A percentile compares a stretch with the other conserved stretches of the same genome.
Conservation (phyloP, 2,329 filamentous ascomycete genomes). For the Colletotrichum sp. region DNA sequence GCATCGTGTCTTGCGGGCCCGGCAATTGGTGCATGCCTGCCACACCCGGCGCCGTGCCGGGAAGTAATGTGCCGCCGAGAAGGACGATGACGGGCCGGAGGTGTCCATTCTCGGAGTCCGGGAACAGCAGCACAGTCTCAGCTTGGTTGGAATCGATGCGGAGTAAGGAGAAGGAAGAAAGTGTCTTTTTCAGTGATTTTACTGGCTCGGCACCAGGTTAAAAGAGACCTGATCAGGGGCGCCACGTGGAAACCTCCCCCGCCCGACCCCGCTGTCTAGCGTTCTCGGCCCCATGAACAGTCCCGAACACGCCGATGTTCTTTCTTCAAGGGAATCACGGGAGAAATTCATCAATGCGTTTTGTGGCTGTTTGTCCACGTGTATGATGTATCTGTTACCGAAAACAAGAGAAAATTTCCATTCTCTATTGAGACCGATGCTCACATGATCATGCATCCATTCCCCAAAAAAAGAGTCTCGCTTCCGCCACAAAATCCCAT, state of each 20-base stretch:
- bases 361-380: neutral
- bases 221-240: neutral
- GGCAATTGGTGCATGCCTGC: conserved; percentile 33
- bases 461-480: too few relatives aligned
- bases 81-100: conserved; percentile 1
- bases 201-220: neutral
- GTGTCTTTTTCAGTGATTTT: neutral
- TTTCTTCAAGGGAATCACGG: neutral
- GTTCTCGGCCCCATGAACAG: neutral
- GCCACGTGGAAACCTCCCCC: neutral
- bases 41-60: conserved; percentile 21
- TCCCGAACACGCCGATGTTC: neutral
- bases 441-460: neutral
- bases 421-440: neutral
- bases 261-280: neutral
- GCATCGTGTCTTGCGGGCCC: conserved; percentile 33
- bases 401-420: rapidly evolving
- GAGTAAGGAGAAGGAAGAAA: neutral
- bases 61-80: conserved; percentile 14
- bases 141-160: neutral
- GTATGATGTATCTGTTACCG: rapidly evolving
- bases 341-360: neutral
- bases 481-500: too few relatives aligned
- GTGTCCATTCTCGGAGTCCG: neutral
- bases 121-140: neutral